phyloP scores from a whole-genome alignment of 768 basidiomycete genomes.

The Suillus tomentosus region DNA sequence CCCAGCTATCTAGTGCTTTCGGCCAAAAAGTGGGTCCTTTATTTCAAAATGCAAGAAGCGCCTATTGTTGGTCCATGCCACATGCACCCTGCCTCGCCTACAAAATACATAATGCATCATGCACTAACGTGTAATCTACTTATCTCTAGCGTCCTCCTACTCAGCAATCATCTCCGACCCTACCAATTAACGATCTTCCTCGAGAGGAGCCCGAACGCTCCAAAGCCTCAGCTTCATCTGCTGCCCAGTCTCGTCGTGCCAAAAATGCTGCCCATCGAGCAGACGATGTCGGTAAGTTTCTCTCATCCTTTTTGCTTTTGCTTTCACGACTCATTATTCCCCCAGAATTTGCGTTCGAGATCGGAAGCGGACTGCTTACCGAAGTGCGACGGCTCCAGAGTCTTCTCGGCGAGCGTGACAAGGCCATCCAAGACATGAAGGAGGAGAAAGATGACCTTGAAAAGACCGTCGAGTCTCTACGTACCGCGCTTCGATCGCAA shows the following conservation, averaged over 20 bases:
- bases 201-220: conserved; percentile 63
- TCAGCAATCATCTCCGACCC: conserved; percentile 46
- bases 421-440: conserved; percentile 87
- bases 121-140: conserved; percentile 12
- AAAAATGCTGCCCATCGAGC: conserved; percentile 91
- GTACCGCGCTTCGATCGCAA: conserved; percentile 73
- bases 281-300: conserved; percentile 77
- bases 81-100: neutral
- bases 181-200: conserved; percentile 51
- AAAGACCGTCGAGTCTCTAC: conserved; percentile 71
- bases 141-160: conserved; percentile 46
- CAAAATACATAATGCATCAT: conserved; percentile 7
- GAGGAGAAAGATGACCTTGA: conserved; percentile 92
- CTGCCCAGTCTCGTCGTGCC: conserved; percentile 84
- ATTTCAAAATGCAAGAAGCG: conserved; percentile 1
- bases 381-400: conserved; percentile 92
- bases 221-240: conserved; percentile 65
- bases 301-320: conserved; percentile 11
- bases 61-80: conserved; percentile 3
- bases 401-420: conserved; percentile 88
- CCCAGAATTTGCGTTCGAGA: conserved; percentile 96
- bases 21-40: conserved; percentile 55
- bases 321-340: conserved; percentile 21
- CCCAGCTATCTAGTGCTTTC: conserved; percentile 70
- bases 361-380: conserved; percentile 87